Conservation (phyloP, 768 basidiomycete genomes). For the Pisolithus microcarpus region DNA sequence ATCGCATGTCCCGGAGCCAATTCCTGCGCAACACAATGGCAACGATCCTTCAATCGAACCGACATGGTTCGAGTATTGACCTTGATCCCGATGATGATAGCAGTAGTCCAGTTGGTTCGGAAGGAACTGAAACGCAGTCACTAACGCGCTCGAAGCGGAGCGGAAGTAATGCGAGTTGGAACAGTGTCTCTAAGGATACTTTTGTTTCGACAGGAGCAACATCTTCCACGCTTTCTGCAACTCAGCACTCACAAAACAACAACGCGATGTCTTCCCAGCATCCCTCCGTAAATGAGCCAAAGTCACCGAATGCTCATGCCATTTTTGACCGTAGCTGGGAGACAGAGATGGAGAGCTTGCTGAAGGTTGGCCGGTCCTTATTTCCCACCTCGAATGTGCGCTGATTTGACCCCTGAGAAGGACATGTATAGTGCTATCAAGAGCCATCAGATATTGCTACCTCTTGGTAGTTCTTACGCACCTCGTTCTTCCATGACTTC, state of each 20-base stretch:
- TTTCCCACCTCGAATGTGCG: background rate
- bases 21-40: conserved; percentile 90
- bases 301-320: conserved; percentile 26
- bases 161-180: conserved; percentile 81
- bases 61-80: conserved; percentile 52
- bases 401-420: conserved; percentile 29
- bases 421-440: conserved; percentile 95
- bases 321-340: conserved; percentile 74
- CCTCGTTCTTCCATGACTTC: conserved; percentile 49
- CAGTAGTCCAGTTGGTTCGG: conserved; percentile 53
- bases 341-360: conserved; percentile 71
- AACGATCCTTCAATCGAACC: conserved; percentile 62
- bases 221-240: conserved; percentile 28
- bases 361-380: conserved; percentile 53
- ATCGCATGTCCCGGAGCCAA: conserved; percentile 85
- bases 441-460: conserved; percentile 84
- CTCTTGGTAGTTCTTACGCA: conserved; percentile 41
- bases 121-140: conserved; percentile 45
- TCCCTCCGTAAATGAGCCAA: conserved; percentile 37
- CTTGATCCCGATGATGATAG: conserved; percentile 58
- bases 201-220: conserved; percentile 34
- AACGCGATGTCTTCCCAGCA: conserved; percentile 61
- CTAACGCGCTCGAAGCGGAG: conserved; percentile 62
- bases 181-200: conserved; percentile 62
- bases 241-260: conserved; percentile 42